Conservation (phyloP, 441 rosid genomes). For the Brassica hybrid region DNA sequence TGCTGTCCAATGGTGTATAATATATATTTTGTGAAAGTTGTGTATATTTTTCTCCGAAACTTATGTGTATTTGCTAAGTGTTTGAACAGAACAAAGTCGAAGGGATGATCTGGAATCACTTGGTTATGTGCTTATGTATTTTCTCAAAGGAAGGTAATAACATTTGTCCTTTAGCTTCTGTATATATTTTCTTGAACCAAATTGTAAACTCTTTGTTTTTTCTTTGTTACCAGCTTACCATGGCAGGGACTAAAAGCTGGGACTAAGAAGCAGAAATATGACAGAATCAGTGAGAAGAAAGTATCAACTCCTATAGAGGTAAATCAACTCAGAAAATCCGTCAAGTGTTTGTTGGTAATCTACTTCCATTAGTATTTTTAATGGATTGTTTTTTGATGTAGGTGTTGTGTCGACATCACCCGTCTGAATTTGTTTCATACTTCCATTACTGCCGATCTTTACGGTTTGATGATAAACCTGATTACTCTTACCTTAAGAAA, state of each 20-base stretch:
- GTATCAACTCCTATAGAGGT: slow-evolving; percentile 83
- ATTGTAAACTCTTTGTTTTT: neutral
- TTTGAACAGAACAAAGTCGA: slow-evolving; percentile 79
- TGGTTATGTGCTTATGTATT: slow-evolving; percentile 85
- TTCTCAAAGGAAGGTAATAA: slow-evolving; percentile 76
- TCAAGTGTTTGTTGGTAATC: neutral
- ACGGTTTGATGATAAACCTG: slow-evolving; percentile 95
- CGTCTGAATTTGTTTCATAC: slow-evolving; percentile 84
- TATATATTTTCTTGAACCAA: slow-evolving; percentile 18
- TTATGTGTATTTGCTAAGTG: too few relatives aligned
- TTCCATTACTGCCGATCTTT: slow-evolving; percentile 90
- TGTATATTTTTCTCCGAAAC: neutral
- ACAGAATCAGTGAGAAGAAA: slow-evolving; percentile 88
- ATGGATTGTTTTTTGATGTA: slow-evolving; percentile 37
- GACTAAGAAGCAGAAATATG: slow-evolving; percentile 88
- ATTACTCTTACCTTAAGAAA: slow-evolving; percentile 91
- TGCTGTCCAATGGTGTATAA: slow-evolving; percentile 14
- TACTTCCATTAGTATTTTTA: neutral
- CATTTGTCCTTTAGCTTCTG: neutral
- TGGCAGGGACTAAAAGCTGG: slow-evolving; percentile 94
- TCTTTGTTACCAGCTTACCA: slow-evolving; percentile 64
- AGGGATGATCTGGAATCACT: slow-evolving; percentile 91
- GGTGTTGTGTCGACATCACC: slow-evolving; percentile 83
- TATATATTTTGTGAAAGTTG: neutral
- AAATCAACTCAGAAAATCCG: neutral